These are phyloP conservation scores for Pugionium dolabratum DNA, from an alignment of 345 rosid genomes.

Conservation along the genomic window DNA sequence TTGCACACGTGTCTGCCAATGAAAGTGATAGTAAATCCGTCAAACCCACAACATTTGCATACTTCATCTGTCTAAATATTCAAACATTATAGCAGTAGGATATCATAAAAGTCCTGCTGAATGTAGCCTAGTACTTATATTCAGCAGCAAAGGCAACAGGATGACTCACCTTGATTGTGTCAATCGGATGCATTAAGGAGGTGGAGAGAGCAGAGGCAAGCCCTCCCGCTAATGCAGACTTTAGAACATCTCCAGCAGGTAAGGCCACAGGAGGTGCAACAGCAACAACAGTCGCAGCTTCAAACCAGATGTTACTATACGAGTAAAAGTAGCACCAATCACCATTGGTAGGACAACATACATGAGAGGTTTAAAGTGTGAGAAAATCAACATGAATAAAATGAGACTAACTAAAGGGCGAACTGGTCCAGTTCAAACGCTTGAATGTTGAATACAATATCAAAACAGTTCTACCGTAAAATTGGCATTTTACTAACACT, in stretches of 20 bases:
- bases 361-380: background rate
- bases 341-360: slow-evolving; percentile 11
- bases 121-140: background rate
- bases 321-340: slow-evolving; percentile 13
- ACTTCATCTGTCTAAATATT: slow-evolving; percentile 6
- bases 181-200: slow-evolving; percentile 84
- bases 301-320: slow-evolving; percentile 89
- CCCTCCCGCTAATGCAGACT: slow-evolving; percentile 98
- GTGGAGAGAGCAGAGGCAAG: slow-evolving; percentile 91
- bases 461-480: slow-evolving; percentile 19
- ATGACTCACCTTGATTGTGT: slow-evolving; percentile 73
- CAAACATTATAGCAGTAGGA: slow-evolving; percentile 14
- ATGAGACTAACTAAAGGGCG: background rate
- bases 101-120: background rate
- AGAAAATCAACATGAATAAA: slow-evolving; percentile 3
- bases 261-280: slow-evolving; percentile 90
- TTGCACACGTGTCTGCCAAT: slow-evolving; percentile 85
- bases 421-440: slow-evolving; percentile 3
- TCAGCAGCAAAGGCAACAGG: slow-evolving; percentile 18
- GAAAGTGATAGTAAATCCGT: slow-evolving; percentile 25
- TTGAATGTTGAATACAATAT: too few species aligned
- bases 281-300: slow-evolving; percentile 96
- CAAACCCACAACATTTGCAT: slow-evolving; percentile 18
- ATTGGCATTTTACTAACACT: background rate
- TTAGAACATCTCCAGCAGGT: slow-evolving; percentile 87